phyloP scores from a whole-genome alignment of 78 protist genomes.

The Dictyostelium purpureum region DNA sequence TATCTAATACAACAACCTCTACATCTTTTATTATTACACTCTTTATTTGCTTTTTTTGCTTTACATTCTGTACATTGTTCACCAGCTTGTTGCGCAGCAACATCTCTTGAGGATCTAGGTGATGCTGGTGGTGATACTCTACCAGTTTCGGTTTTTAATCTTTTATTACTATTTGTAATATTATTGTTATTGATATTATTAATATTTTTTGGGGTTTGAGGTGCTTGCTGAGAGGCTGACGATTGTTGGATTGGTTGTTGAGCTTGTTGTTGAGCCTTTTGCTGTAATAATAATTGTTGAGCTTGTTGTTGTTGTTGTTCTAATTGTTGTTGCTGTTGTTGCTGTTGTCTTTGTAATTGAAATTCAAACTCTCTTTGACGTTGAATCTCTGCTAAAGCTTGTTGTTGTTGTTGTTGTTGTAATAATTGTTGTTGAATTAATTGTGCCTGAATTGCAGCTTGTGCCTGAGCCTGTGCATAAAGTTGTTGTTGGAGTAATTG shows the following conservation, averaged over 20 bases:
- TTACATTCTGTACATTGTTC: slow-evolving; percentile 28
- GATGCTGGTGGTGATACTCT: neutral
- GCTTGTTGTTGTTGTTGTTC: neutral
- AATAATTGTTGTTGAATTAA: neutral
- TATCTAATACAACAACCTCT: slow-evolving; percentile 55
- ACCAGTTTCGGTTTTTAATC: neutral
- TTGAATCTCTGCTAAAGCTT: neutral
- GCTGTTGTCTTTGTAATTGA: too few species aligned
- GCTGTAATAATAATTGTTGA: neutral
- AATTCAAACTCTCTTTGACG: too few species aligned
- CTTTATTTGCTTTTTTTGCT: slow-evolving; percentile 46
- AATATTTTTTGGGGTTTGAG: neutral
- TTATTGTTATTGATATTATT: neutral
- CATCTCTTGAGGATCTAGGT: neutral
- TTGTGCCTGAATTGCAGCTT: neutral
- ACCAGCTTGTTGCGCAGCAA: neutral
- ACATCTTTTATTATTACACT: slow-evolving; percentile 45
- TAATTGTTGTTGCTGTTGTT: neutral
- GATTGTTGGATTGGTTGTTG: neutral
- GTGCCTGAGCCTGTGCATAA: neutral
- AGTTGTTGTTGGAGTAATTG: too few species aligned
- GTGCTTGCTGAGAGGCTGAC: neutral
- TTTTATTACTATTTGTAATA: neutral
- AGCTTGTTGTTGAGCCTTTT: neutral
- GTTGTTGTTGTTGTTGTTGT: neutral